Percentiles rank a stretch among this genome's conserved stretches.
Conservation (phyloP, 495 filamentous ascomycete genomes). For the Xylaria acuta region DNA sequence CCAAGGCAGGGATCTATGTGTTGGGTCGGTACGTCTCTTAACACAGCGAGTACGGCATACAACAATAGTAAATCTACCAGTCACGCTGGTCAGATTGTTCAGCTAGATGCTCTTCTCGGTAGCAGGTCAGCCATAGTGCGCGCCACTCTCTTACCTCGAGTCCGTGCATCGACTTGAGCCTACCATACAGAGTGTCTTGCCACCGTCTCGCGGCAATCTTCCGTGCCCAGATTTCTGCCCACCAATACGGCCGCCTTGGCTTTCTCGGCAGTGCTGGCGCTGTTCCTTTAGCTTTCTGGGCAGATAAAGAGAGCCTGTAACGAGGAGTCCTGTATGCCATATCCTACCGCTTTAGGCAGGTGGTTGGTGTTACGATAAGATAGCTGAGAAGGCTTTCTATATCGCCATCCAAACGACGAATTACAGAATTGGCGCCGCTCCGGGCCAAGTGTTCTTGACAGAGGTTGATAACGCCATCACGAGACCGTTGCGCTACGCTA, state of each 20-base stretch:
- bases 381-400: background rate
- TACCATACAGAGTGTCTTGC: background rate
- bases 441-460: constrained; percentile 11
- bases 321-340: background rate
- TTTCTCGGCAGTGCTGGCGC: constrained; percentile 15
- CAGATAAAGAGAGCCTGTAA: constrained; percentile 9
- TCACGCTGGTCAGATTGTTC: background rate
- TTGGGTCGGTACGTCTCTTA: background rate
- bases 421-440: constrained; percentile 4
- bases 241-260: constrained; percentile 21
- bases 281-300: constrained; percentile 19
- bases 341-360: constrained; percentile 24
- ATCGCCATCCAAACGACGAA: background rate
- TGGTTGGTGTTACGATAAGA: constrained; percentile 14
- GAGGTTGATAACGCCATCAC: constrained; percentile 27
- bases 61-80: background rate
- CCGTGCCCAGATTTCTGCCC: constrained; percentile 10
- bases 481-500: background rate
- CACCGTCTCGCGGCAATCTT: background rate
- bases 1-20: background rate
- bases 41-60: background rate
- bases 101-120: background rate
- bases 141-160: background rate
- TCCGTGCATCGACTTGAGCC: background rate
- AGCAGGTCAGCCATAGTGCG: background rate